Conservation (phyloP, 257 asterid species). For the Galeopsis tetrahit region DNA sequence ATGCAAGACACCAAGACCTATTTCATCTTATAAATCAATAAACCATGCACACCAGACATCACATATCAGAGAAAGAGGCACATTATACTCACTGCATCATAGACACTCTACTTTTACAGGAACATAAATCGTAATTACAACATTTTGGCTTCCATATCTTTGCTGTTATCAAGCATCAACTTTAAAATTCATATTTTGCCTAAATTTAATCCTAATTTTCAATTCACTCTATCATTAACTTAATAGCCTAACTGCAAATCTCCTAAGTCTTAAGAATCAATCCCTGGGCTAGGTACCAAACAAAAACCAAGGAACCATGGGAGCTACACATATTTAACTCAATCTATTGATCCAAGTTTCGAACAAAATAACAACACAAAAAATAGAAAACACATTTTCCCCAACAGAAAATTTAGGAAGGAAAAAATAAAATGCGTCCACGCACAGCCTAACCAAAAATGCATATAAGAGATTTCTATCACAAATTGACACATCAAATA, state of each 20-base stretch:
- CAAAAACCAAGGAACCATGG: slow-evolving; percentile 6
- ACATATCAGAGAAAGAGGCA: neutral
- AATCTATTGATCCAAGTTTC: slow-evolving; percentile 25
- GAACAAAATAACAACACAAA: neutral
- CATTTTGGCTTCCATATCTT: neutral
- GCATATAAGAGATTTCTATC: slow-evolving; percentile 18
- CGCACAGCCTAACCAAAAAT: slow-evolving; percentile 9
- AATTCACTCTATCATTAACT: neutral
- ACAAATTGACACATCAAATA: slow-evolving; percentile 29
- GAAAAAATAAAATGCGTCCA: neutral
- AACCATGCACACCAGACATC: neutral
- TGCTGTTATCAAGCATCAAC: slow-evolving; percentile 4
- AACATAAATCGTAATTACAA: slow-evolving; percentile 1
- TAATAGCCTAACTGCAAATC: slow-evolving; percentile 8
- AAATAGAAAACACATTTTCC: slow-evolving; percentile 14
- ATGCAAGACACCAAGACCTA: neutral
- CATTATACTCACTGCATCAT: slow-evolving; percentile 20
- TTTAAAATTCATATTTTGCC: neutral
- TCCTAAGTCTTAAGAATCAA: neutral
- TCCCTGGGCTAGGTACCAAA: neutral
- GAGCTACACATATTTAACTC: neutral
- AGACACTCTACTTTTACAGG: neutral
- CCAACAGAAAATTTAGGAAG: neutral
- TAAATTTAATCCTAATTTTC: slow-evolving; percentile 16
- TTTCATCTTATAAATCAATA: neutral